Evolutionary conservation across 148 eudicot species (phyloP).

Genomic region (Polygonum maritimum): DNA sequence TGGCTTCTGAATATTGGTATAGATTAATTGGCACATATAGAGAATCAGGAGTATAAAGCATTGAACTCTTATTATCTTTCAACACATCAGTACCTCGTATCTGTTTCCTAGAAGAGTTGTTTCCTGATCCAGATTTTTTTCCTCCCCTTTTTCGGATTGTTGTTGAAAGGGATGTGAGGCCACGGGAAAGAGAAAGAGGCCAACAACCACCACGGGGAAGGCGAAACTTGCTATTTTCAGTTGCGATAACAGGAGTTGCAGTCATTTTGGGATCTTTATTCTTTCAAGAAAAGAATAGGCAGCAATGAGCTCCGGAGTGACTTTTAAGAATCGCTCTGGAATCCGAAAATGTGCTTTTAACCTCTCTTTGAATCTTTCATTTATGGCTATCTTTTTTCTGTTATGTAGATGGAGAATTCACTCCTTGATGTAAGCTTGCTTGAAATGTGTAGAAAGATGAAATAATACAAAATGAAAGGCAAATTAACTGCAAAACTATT

Average conservation of each 20-base stretch:
- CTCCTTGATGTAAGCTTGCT: background rate
- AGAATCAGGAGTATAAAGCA: background rate
- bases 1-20: background rate
- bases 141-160: background rate
- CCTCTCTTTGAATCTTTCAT: background rate
- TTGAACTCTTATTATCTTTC: background rate
- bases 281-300: constrained; percentile 54
- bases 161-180: background rate
- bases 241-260: constrained; percentile 81
- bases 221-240: constrained; percentile 52
- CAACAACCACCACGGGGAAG: constrained; percentile 30
- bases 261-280: constrained; percentile 67
- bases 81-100: background rate
- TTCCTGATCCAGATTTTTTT: background rate
- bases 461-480: background rate
- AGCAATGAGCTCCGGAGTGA: constrained; percentile 5
- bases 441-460: background rate
- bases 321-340: background rate
- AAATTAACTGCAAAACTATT: background rate
- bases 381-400: background rate
- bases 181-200: background rate
- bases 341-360: background rate
- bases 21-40: background rate
- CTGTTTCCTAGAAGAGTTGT: background rate
- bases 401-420: background rate